Base-by-base conservation (phyloP, 495 filamentous ascomycete species). In the Neurospora sp. region DNA sequence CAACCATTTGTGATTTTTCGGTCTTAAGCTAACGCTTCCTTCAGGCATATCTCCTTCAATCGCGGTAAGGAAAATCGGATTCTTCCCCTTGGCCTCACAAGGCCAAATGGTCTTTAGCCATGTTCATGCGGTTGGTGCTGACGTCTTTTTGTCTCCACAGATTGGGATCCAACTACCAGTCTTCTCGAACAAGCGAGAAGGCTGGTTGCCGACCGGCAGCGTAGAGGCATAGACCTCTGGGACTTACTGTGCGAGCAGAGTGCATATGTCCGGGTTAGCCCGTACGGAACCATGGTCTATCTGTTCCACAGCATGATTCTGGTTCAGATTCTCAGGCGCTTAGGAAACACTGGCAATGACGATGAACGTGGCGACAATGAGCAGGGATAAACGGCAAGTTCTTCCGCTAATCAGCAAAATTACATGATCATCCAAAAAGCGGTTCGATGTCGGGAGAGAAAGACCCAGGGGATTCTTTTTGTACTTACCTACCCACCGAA, bases 221-320 rank as follows among this genome's bases (percentile, higher is more conserved):
- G 3, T 3, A n/a, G 42, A 10, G 42, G 42, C 18, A 0, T 46
- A n/a, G 4, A 1, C 42, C 42, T 46, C 18, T 46, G 42, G 18
- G 18, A n/a, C 1, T n/a, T 46, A 1, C 18, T n/a, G 0, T 46
- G 42, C 42, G 42, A 46, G 3, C 42, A 46, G 42, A 3, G 18
- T 4, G 42, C 18, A 0, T 44, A n/a, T 1, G 18, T 44, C 2
- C 0, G 0, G 5, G 41, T 0, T 6, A 18, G 16, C 41, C 1
- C 14, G 41, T 5, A 5, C 2, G 41, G 16, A n/a, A 18, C 41
- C 5, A 44, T 44, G 16, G 2, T 18, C 0, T 44, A 44, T n/a
- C 1, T 44, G 0, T 44, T 44, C 7, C 41, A 44, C 7, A 8
- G 16, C 41, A 44, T n/a, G 41, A 6, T 44, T 44, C 41, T 44